Evolutionary conservation across 1,284 basidiomycete species (phyloP).

Genomic region (Hypsizygus ulmarius): DNA sequence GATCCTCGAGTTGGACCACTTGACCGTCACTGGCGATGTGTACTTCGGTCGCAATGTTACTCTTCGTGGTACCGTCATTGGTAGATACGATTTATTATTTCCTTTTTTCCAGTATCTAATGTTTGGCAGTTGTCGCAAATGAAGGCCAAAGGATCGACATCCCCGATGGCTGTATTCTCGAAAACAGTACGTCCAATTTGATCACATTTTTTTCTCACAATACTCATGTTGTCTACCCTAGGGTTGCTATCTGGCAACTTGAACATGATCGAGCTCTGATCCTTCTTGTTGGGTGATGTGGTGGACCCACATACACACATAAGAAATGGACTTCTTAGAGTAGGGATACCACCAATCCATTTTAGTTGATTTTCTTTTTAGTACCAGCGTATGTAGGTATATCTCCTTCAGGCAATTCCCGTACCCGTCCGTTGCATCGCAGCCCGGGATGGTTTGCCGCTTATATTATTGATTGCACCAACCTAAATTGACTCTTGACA

Average conservation of each 20-base stretch:
- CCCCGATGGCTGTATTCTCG: constrained; percentile 92
- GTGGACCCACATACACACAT: too few relatives aligned
- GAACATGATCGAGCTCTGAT: constrained; percentile 61
- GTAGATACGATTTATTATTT: constrained; percentile 28
- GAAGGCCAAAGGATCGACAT: constrained; percentile 95
- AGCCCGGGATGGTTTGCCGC: too few relatives aligned
- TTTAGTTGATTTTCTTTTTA: too few relatives aligned
- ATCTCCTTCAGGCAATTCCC: too few relatives aligned
- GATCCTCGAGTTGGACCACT: constrained; percentile 91
- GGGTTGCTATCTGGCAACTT: constrained; percentile 64
- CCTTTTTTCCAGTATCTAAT: constrained; percentile 4
- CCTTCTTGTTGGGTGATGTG: background rate
- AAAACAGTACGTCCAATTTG: constrained; percentile 66
- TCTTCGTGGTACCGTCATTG: constrained; percentile 84
- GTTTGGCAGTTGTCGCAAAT: constrained; percentile 61
- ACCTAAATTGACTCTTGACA: too few relatives aligned
- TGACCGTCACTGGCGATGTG: constrained; percentile 96
- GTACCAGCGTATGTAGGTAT: too few relatives aligned
- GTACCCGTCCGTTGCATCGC: background rate
- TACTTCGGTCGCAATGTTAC: constrained; percentile 94
- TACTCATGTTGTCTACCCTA: constrained; percentile 18
- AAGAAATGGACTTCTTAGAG: too few relatives aligned
- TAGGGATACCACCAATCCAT: too few relatives aligned
- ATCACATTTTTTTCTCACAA: background rate
- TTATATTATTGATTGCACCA: too few relatives aligned